phyloP scores from a whole-genome alignment of 495 filamentous ascomycete genomes.

The Neurospora sp. region DNA sequence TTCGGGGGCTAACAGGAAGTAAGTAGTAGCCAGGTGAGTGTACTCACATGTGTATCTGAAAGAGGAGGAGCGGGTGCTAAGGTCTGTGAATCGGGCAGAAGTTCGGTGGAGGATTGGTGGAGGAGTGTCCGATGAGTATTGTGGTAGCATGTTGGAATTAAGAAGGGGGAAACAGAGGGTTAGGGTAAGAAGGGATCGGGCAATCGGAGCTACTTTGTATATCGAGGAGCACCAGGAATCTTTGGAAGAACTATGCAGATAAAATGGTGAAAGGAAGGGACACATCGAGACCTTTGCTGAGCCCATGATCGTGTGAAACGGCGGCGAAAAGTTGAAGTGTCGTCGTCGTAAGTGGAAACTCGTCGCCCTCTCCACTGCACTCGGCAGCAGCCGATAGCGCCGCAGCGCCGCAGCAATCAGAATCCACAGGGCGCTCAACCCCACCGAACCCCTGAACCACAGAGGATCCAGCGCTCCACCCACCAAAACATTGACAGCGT shows the following conservation, averaged over 20 bases:
- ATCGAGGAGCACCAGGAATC: too few species aligned
- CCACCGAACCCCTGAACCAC: neutral
- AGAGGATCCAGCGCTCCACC: neutral
- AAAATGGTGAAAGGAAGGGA: too few species aligned
- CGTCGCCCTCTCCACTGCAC: neutral
- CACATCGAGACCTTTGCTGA: neutral
- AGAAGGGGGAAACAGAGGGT: neutral
- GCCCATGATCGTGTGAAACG: neutral
- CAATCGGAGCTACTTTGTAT: neutral
- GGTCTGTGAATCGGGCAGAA: neutral
- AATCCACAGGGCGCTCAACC: neutral
- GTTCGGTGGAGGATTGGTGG: neutral
- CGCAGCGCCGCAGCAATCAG: neutral
- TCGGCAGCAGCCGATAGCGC: neutral
- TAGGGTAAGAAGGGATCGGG: neutral
- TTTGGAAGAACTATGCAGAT: too few species aligned
- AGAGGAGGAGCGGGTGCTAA: neutral
- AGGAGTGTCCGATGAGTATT: neutral
- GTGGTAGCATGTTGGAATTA: neutral
- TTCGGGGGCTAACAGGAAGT: neutral
- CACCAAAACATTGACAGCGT: neutral
- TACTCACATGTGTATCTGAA: too few species aligned
- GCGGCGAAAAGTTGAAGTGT: neutral
- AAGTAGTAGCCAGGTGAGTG: neutral
- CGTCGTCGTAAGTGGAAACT: neutral